Evolutionary conservation across 2,329 filamentous ascomycete genomes (phyloP).

Genomic region (Aphanocladium album): DNA sequence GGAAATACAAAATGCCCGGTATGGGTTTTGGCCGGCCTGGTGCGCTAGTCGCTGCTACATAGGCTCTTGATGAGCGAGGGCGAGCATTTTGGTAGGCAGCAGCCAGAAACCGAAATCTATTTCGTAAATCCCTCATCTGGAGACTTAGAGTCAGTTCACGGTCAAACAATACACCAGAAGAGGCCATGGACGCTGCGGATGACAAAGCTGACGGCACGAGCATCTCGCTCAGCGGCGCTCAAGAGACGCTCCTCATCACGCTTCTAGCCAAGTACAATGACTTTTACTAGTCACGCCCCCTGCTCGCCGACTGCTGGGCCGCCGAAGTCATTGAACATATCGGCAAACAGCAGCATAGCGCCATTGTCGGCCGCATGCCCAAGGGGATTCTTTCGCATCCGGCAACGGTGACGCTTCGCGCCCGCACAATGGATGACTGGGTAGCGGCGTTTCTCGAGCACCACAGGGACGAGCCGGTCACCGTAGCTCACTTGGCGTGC

Average conservation of each 20-base stretch:
- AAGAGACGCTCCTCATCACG: constrained; percentile 17
- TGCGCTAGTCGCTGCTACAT: no score
- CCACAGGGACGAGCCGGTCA: constrained; percentile 17
- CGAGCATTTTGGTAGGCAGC: no score
- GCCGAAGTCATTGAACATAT: neutral
- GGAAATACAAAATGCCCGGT: no score
- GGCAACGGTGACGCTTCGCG: neutral
- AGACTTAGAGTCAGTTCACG: no score
- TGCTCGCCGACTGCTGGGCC: constrained; percentile 15
- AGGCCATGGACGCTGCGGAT: neutral
- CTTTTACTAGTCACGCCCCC: constrained; percentile 12
- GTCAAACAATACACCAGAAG: neutral
- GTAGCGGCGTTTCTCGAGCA: constrained; percentile 21
- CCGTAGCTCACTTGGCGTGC: constrained; percentile 28
- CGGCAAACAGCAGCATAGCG: neutral
- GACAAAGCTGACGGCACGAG: no score
- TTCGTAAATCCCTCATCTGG: no score
- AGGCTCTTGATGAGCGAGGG: no score
- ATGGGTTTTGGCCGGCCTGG: no score
- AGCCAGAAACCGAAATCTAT: no score
- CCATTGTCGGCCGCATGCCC: neutral
- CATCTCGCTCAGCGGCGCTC: constrained; percentile 10
- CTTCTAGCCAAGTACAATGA: constrained; percentile 15
- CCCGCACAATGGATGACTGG: constrained; percentile 15
- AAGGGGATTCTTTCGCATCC: neutral